phyloP scores from a whole-genome alignment of 108 stramenopile genomes.

The Cyclotella sp. region DNA sequence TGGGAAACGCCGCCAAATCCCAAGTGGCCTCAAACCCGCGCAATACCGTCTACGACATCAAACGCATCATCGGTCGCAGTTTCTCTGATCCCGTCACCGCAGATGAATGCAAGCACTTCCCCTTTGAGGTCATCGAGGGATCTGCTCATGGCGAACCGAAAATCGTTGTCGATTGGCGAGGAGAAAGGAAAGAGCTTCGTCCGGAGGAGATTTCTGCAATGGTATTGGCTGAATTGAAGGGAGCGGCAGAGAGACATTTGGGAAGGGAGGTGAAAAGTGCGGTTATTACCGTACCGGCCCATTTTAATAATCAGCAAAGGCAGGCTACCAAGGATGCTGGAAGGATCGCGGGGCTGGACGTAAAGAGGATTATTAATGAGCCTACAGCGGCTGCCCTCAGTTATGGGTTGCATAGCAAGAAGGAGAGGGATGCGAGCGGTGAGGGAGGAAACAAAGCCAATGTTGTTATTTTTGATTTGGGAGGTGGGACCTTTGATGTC shows the following conservation, averaged over 20 bases:
- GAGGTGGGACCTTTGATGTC: slow-evolving; percentile 82
- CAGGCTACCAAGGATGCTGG: slow-evolving; percentile 89
- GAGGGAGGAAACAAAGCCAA: slow-evolving; percentile 45
- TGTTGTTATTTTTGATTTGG: slow-evolving; percentile 88
- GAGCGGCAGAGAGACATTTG: slow-evolving; percentile 62
- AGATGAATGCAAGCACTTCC: slow-evolving; percentile 62
- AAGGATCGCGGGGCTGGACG: slow-evolving; percentile 69
- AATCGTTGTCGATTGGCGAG: slow-evolving; percentile 59
- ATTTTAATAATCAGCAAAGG: slow-evolving; percentile 91
- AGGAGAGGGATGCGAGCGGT: slow-evolving; percentile 30
- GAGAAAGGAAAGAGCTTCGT: slow-evolving; percentile 57
- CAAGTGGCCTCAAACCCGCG: slow-evolving; percentile 63
- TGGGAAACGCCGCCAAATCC: slow-evolving; percentile 67
- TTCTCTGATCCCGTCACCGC: slow-evolving; percentile 58
- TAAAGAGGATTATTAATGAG: slow-evolving; percentile 78
- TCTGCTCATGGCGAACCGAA: slow-evolving; percentile 50
- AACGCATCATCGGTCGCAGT: slow-evolving; percentile 71
- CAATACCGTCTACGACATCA: slow-evolving; percentile 74
- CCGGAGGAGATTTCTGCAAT: slow-evolving; percentile 75
- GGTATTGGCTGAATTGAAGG: slow-evolving; percentile 65
- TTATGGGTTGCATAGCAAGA: slow-evolving; percentile 67
- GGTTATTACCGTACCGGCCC: slow-evolving; percentile 88
- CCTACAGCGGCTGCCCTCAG: slow-evolving; percentile 78
- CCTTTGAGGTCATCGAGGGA: slow-evolving; percentile 59
- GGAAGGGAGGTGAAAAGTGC: slow-evolving; percentile 63